These are phyloP conservation scores for Sporobolomyces roseus DNA, from an alignment of 768 basidiomycete genomes.

Conservation along the genomic window DNA sequence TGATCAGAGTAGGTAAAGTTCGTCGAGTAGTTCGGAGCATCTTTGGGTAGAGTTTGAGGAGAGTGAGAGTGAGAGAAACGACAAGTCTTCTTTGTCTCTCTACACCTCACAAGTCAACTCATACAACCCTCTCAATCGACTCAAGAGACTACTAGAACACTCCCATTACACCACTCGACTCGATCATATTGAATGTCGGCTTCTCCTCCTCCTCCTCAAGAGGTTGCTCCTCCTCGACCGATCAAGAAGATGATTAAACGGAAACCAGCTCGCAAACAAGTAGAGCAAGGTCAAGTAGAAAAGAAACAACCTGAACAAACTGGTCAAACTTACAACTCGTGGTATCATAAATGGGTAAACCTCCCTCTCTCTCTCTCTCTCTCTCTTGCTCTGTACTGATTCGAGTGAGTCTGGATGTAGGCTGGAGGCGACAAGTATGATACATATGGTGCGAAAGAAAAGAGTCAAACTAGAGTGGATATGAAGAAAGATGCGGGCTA, in stretches of 20 bases:
- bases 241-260: conserved; percentile 42
- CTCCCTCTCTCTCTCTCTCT: neutral
- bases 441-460: conserved; percentile 85
- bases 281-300: conserved; percentile 39
- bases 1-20: neutral
- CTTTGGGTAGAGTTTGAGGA: neutral
- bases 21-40: conserved; percentile 18
- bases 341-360: conserved; percentile 93
- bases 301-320: conserved; percentile 39
- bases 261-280: conserved; percentile 44
- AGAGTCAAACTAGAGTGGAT: conserved; percentile 86
- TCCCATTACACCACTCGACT: too few species aligned
- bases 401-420: too few species aligned
- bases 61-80: neutral
- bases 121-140: too few species aligned
- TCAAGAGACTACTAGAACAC: too few species aligned
- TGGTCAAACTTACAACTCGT: conserved; percentile 58
- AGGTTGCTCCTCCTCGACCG: neutral
- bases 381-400: neutral
- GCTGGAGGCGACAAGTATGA: conserved; percentile 99
- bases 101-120: too few species aligned
- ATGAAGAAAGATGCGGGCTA: conserved; percentile 84
- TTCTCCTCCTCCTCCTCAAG: neutral
- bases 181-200: too few species aligned
- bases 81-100: too few species aligned